Percentiles rank a stretch among this genome's conserved stretches.
These are phyloP conservation scores for Blastobotrys muscicola DNA, from an alignment of 805 yeast species.

Conservation along the genomic window DNA sequence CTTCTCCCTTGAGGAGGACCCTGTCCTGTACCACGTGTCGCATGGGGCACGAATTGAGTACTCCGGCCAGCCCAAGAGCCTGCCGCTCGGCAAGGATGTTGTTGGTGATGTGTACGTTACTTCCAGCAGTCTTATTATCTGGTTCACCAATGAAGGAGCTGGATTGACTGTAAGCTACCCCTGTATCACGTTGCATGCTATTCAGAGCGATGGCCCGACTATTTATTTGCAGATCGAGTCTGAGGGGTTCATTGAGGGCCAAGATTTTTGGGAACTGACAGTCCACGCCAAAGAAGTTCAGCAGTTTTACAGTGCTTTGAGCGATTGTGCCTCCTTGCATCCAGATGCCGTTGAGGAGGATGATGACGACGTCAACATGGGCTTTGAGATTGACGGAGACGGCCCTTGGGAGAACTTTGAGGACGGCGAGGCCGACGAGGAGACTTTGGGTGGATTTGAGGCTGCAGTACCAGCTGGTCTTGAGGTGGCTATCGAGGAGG, in stretches of 20 bases:
- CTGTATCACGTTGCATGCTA: slow-evolving; percentile 21
- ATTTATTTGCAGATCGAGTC: slow-evolving; percentile 18
- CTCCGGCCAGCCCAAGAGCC: slow-evolving; percentile 1
- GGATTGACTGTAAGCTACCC: slow-evolving; percentile 19
- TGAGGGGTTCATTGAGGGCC: slow-evolving; percentile 1
- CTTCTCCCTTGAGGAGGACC: slow-evolving; percentile 26
- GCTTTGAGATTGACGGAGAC: slow-evolving; percentile 6
- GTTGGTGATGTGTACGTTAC: slow-evolving; percentile 17
- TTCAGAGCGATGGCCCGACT: slow-evolving; percentile 8
- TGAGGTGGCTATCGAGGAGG: slow-evolving; percentile 14
- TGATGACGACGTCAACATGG: slow-evolving; percentile 7
- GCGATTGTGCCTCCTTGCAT: slow-evolving; percentile 19
- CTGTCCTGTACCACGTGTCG: slow-evolving; percentile 19
- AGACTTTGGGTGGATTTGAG: slow-evolving; percentile 7
- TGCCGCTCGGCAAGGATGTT: background rate
- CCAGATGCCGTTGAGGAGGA: slow-evolving; percentile 13
- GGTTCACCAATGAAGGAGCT: slow-evolving; percentile 12
- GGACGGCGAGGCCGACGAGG: slow-evolving; percentile 12
- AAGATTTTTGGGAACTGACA: slow-evolving; percentile 8
- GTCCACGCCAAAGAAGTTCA: slow-evolving; percentile 5
- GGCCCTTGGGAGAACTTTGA: slow-evolving; percentile 8
- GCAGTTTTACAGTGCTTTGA: slow-evolving; percentile 14
- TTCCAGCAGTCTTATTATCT: slow-evolving; percentile 13
- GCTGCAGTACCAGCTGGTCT: slow-evolving; percentile 15
- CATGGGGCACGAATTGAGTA: slow-evolving; percentile 5